Evolutionary conservation across 805 yeast genomes (phyloP), one percentile per base, ranked within the genome.

Genomic region (Lipomyces orientalis): DNA sequence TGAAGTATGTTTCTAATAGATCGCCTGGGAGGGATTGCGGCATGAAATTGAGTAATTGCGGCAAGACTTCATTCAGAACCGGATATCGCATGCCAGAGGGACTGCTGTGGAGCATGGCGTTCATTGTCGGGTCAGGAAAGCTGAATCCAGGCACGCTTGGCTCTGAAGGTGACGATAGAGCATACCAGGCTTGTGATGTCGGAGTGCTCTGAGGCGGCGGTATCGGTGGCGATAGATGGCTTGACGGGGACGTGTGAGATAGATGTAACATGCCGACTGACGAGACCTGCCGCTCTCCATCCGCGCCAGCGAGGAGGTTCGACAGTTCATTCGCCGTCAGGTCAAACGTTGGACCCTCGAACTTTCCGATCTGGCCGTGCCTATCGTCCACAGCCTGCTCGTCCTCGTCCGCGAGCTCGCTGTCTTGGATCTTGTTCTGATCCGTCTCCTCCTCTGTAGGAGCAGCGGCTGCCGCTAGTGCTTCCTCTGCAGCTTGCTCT

Each of bases 1-100:
- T 49, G 59, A 76, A 76, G 59, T 74, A 76, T 12, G 74, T 67
- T 60, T 76, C 78, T 57, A 76, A 57, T 22, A 76, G 67, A 56
- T 75, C 77, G 16, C 67, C 64, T 4, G 75, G 75, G 14, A 76
- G 64, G 0, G 75, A 22, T 22, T 62, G 58, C 8, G 76, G 74
- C 58, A 76, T 61, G 52, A 70, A 55, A 5, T 54, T 61, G 29
- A 61, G 64, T 5, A 74, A 49, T n/a, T 72, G 64, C 22, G 64
- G 43, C 7, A 72, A 56, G 10, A 74, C 64, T 4, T 70, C 73
- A 51, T 72, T 65, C 46, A 74, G 54, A 19, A 74, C 65, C 3
- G 76, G 76, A 56, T 72, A 74, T n/a, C 54, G 51, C 8, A 22
- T 19, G 14, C 57, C 31, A 10, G 58, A n/a, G 16, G 67, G 61